phyloP scores from a whole-genome alignment of 2,329 filamentous ascomycete species.

The Madurella mycetomatis region DNA sequence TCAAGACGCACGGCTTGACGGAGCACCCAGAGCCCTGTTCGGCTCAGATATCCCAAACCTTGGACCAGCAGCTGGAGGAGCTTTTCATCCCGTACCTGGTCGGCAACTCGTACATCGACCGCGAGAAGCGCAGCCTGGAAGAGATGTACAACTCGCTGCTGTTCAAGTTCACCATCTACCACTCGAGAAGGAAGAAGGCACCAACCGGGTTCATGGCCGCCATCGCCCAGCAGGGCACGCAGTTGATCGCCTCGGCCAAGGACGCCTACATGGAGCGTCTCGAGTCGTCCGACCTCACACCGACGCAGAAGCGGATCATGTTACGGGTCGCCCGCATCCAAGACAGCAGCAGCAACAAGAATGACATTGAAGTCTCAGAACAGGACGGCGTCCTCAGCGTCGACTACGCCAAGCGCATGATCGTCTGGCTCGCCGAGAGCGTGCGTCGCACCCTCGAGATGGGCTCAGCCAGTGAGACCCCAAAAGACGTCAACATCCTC shows the following conservation, averaged over 20 bases:
- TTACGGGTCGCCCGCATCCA: conserved; percentile 82
- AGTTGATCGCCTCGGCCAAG: conserved; percentile 80
- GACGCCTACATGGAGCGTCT: conserved; percentile 88
- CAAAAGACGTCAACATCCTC: conserved; percentile 85
- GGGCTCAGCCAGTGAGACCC: conserved; percentile 80
- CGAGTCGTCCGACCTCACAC: conserved; percentile 81
- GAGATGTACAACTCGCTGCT: conserved; percentile 85
- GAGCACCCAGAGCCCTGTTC: conserved; percentile 92
- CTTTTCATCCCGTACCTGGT: conserved; percentile 68
- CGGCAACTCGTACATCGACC: conserved; percentile 65
- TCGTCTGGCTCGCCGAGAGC: conserved; percentile 94
- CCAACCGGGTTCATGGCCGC: conserved; percentile 91
- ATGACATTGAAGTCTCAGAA: conserved; percentile 86
- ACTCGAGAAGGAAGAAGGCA: conserved; percentile 80
- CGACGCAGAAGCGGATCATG: conserved; percentile 86
- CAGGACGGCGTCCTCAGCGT: conserved; percentile 81
- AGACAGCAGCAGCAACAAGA: conserved; percentile 68
- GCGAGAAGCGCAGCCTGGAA: conserved; percentile 65
- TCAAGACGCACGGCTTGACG: conserved; percentile 90
- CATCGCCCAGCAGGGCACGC: conserved; percentile 82
- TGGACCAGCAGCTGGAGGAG: conserved; percentile 72
- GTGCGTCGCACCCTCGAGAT: conserved; percentile 88
- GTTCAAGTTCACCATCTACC: conserved; percentile 96
- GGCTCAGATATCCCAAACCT: conserved; percentile 72
- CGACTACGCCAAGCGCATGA: conserved; percentile 92